These are phyloP conservation scores for Neurospora pannonica DNA, from an alignment of 495 filamentous ascomycete species.

Conservation along the genomic window DNA sequence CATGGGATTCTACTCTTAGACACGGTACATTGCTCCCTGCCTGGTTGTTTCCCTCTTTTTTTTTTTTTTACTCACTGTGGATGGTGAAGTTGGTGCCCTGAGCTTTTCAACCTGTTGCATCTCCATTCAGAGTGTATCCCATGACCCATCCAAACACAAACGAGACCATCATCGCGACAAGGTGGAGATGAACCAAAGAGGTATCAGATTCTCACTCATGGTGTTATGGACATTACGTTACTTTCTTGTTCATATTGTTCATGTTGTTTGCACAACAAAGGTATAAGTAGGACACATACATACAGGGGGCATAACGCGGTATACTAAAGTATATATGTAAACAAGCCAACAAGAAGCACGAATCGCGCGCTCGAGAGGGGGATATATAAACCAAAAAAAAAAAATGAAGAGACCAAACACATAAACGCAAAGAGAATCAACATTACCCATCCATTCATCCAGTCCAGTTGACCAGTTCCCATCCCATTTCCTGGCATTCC, in stretches of 20 bases:
- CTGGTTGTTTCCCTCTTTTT: too few relatives aligned
- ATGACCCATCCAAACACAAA: too few relatives aligned
- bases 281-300: conserved; percentile 2
- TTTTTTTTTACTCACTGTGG: too few relatives aligned
- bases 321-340: conserved; percentile 1
- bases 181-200: too few relatives aligned
- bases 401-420: background rate
- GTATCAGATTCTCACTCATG: too few relatives aligned
- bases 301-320: conserved; percentile 1
- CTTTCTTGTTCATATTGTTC: conserved; percentile 2
- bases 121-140: too few relatives aligned
- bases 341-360: conserved; percentile 2
- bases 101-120: too few relatives aligned
- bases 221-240: background rate
- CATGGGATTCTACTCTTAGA: too few relatives aligned
- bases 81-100: too few relatives aligned
- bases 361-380: background rate
- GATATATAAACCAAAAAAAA: conserved; percentile 6
- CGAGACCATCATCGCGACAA: too few relatives aligned
- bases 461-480: background rate
- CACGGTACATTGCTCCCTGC: too few relatives aligned
- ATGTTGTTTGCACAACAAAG: background rate
- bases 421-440: conserved; percentile 2
- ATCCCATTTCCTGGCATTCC: background rate
- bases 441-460: background rate